phyloP scores from a whole-genome alignment of 2,329 filamentous ascomycete genomes.

The Colletotrichum sublineola region DNA sequence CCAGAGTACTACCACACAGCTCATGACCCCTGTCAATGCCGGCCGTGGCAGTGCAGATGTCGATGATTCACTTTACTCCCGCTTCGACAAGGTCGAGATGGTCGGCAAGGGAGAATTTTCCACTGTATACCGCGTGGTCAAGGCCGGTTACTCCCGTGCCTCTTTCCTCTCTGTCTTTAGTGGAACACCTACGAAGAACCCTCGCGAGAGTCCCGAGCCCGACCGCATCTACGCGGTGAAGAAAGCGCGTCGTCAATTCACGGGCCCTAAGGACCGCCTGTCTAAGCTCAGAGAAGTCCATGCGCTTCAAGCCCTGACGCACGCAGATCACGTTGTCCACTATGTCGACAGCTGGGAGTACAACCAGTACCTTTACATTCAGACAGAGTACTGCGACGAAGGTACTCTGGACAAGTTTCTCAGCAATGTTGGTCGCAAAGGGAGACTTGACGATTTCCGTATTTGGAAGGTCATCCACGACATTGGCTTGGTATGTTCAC shows the following conservation, averaged over 20 bases:
- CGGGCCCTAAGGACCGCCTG: constrained; percentile 83
- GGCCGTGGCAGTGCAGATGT: constrained; percentile 77
- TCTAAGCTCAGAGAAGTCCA: constrained; percentile 87
- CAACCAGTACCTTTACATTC: constrained; percentile 89
- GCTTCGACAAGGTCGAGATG: constrained; percentile 85
- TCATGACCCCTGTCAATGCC: constrained; percentile 78
- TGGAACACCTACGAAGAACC: constrained; percentile 59
- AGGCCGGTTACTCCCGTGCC: constrained; percentile 47
- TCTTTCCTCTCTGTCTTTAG: constrained; percentile 52
- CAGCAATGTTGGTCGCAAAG: constrained; percentile 83
- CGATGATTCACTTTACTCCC: constrained; percentile 78
- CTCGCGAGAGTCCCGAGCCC: constrained; percentile 66
- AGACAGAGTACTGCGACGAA: constrained; percentile 97
- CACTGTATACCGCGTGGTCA: constrained; percentile 84
- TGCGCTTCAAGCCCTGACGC: constrained; percentile 80
- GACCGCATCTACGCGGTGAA: constrained; percentile 89
- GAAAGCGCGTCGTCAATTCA: constrained; percentile 86
- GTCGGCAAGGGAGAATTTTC: constrained; percentile 95
- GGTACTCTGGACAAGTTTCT: constrained; percentile 91
- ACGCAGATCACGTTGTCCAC: constrained; percentile 87
- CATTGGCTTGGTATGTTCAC: constrained; percentile 77
- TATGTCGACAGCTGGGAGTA: constrained; percentile 91
- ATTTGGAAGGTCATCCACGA: constrained; percentile 99
- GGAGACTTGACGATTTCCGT: constrained; percentile 93
- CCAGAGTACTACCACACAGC: constrained; percentile 63